Base-by-base conservation (phyloP, 345 rosid genomes). In the Rhodamnia argentea region DNA sequence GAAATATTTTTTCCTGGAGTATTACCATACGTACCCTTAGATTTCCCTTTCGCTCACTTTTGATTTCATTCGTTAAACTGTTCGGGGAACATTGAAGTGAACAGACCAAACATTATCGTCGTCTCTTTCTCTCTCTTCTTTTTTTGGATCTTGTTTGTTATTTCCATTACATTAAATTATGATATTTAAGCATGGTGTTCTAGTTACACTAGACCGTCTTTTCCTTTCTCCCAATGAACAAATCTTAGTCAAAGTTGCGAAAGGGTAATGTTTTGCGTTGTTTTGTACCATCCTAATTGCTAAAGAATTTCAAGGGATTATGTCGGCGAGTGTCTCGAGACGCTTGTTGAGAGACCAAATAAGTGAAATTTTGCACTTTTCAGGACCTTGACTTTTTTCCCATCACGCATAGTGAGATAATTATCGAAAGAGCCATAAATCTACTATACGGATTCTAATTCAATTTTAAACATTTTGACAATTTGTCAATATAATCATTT, bases 401-500 rank as follows among this genome's bases (percentile, higher is more conserved):
- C 32, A 64, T 32, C 78, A 32, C 0, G 2, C 5, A 6, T 70
- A 40, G 16, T 32, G 40, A 2, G 22, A 14, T 15, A 16, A 32
- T 64, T 64, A 64, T 64, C 3, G 8, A 64, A 64, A 62, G 27
- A 64, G 0, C 32, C 2, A 3, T 32, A 32, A 64, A 15, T 1
- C 1, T 64, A 64, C 7, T 32, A 6, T 32, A 32, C 0, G 20
- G 0, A 9, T 0, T 1, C 1, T 10, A 32, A 32, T 15, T 64
- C 16, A 64, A 0, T 64, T 5, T 3, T 0, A 1, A 64, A 32
- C 0, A 0, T 70, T 32, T 70, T 70, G 3, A 18, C 0, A 1
- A 64, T 64, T 64, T 64, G 5, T 0, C 6, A 16, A 32, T 16
- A 4, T 32, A 64, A 23, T 64, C 0, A 0, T 4, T 62, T 32